Conservation (phyloP, 1,284 basidiomycete genomes). For the Rhizoctonia solani region DNA sequence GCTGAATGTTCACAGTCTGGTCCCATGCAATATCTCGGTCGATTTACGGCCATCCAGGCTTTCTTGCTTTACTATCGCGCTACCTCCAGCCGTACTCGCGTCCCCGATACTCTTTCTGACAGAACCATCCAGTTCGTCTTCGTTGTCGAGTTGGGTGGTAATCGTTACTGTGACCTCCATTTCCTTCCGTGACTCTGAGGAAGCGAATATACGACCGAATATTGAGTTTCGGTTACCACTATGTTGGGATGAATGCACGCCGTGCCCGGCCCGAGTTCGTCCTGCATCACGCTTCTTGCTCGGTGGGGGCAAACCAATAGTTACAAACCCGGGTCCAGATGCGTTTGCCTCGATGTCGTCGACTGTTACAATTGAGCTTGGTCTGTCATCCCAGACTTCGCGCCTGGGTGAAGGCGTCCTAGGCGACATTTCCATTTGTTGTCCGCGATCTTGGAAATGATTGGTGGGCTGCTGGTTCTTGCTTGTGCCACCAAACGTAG, state of each 20-base stretch:
- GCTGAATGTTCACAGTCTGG: not conserved
- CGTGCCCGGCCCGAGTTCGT: not conserved
- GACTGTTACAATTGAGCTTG: not conserved
- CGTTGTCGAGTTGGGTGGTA: constrained; percentile 8
- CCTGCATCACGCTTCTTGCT: constrained; percentile 18
- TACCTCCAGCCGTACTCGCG: not conserved
- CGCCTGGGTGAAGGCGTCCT: constrained; percentile 1
- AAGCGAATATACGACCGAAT: constrained; percentile 8
- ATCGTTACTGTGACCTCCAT: constrained; percentile 30
- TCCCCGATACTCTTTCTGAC: not conserved
- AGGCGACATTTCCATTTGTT: not conserved
- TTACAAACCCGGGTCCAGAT: not conserved
- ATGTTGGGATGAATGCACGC: not conserved
- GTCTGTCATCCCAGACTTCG: constrained; percentile 19
- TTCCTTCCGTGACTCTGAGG: not conserved
- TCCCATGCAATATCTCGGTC: not conserved
- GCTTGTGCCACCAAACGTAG: not conserved
- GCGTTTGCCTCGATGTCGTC: not conserved
- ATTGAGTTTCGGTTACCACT: constrained; percentile 4
- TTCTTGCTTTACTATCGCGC: not conserved
- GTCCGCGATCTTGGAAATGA: not conserved
- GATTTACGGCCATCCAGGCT: not conserved
- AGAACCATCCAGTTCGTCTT: not conserved
- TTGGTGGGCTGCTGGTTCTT: not conserved
- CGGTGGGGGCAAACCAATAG: constrained; percentile 13